Percentiles rank a stretch among this genome's conserved stretches.
phyloP scores from a whole-genome alignment of 164 flowering plant genomes.

The Dillenia turbinata region DNA sequence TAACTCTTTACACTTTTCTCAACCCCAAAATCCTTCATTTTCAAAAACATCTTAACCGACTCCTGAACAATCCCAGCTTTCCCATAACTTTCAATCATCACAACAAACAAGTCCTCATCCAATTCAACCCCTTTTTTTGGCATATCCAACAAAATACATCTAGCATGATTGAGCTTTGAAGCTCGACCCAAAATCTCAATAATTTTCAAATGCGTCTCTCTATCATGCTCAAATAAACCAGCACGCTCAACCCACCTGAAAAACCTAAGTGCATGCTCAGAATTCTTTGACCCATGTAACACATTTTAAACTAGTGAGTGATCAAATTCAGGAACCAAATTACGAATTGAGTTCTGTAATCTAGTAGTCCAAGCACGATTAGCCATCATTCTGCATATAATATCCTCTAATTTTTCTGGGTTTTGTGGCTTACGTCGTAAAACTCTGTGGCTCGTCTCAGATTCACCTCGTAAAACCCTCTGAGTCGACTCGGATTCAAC shows the following conservation, averaged over 20 bases:
- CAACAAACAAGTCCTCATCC: constrained; percentile 83
- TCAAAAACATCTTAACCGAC: constrained; percentile 70
- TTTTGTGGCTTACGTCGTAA: constrained; percentile 41
- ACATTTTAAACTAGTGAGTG: constrained; percentile 67
- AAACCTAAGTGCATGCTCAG: constrained; percentile 84
- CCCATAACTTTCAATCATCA: constrained; percentile 76
- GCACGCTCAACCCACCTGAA: constrained; percentile 90
- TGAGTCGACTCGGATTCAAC: not conserved
- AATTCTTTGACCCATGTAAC: constrained; percentile 44
- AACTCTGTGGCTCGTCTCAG: constrained; percentile 1
- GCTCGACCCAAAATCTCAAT: constrained; percentile 63
- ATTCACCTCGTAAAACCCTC: not conserved
- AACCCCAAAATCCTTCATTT: constrained; percentile 79
- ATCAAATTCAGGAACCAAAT: constrained; percentile 64
- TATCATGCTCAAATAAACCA: constrained; percentile 57
- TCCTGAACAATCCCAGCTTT: constrained; percentile 92
- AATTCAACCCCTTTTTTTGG: constrained; percentile 71
- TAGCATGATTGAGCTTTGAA: constrained; percentile 81
- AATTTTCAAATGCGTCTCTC: constrained; percentile 55
- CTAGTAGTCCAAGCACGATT: constrained; percentile 85
- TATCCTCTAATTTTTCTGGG: constrained; percentile 59
- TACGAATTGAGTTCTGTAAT: constrained; percentile 77
- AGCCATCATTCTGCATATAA: constrained; percentile 79
- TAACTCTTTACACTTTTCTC: constrained; percentile 55
- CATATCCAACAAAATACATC: constrained; percentile 85